Percentiles rank a stretch among this genome's conserved stretches.
Evolutionary conservation across 306 rosid species (phyloP).

Genomic region (Citrullus mucosospermus): DNA sequence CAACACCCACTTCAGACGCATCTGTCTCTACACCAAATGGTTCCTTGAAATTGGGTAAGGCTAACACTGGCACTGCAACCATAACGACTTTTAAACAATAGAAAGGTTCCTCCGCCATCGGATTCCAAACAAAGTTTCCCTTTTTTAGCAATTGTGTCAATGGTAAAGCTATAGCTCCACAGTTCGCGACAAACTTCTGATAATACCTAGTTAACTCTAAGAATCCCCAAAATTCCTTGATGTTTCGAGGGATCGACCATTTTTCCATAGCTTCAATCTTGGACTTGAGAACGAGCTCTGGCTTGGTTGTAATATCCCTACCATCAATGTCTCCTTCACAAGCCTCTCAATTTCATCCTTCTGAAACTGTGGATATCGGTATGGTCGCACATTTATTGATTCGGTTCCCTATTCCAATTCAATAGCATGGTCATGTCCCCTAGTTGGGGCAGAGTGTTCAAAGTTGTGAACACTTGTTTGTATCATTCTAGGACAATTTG

Average conservation of each 20-base stretch:
- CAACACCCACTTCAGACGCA: accelerated
- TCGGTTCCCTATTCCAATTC: too few relatives aligned
- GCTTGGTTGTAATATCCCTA: too few relatives aligned
- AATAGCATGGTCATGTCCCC: too few relatives aligned
- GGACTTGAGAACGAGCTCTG: too few relatives aligned
- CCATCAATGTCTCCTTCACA: too few relatives aligned
- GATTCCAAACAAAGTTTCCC: background rate
- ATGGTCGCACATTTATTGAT: too few relatives aligned
- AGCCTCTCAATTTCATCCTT: too few relatives aligned
- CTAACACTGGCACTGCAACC: accelerated
- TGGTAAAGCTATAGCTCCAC: background rate
- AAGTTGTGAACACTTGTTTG: too few relatives aligned
- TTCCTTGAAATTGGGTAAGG: background rate
- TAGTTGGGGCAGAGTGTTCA: too few relatives aligned
- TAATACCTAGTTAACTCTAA: background rate
- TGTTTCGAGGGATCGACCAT: background rate
- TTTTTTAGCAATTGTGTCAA: background rate
- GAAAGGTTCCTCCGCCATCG: accelerated
- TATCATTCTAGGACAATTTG: too few relatives aligned
- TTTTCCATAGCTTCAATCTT: background rate
- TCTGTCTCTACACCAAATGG: background rate
- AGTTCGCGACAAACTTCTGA: background rate
- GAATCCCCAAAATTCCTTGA: background rate
- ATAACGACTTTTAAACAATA: background rate
- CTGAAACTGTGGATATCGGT: too few relatives aligned